phyloP scores from a whole-genome alignment of 1,284 basidiomycete genomes.

The Apiotrichum brassicae region DNA sequence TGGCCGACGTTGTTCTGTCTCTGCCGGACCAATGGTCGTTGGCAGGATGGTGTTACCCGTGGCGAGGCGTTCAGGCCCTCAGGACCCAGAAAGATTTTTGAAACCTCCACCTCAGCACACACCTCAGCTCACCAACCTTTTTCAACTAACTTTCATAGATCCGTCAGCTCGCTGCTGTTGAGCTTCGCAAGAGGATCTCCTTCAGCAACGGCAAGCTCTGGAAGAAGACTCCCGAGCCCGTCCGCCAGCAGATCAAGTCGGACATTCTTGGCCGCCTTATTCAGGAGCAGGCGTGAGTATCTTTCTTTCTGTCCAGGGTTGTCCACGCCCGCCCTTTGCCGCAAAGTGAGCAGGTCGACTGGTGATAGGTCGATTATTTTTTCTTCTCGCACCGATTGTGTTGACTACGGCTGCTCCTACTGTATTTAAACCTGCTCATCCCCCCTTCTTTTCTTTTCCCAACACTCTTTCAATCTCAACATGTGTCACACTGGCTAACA shows the following conservation, averaged over 20 bases:
- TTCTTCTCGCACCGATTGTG: neutral
- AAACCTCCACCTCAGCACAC: neutral
- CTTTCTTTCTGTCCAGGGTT: too few relatives aligned
- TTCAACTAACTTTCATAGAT: constrained; percentile 53
- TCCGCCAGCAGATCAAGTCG: constrained; percentile 78
- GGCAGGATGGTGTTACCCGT: neutral
- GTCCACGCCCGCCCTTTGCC: too few relatives aligned
- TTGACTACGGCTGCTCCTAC: neutral
- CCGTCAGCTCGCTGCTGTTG: constrained; percentile 96
- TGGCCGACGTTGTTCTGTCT: too few relatives aligned
- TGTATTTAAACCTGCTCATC: too few relatives aligned
- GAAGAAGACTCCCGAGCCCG: constrained; percentile 63
- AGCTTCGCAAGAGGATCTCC: constrained; percentile 85
- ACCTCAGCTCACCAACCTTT: neutral
- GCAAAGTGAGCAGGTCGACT: too few relatives aligned
- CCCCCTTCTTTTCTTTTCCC: neutral
- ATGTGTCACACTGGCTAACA: too few relatives aligned
- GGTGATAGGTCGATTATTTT: neutral
- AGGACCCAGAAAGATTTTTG: constrained; percentile 1
- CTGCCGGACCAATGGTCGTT: neutral
- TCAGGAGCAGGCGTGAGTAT: constrained; percentile 65
- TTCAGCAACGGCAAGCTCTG: constrained; percentile 78
- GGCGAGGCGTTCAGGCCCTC: neutral
- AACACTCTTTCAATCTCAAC: too few relatives aligned
- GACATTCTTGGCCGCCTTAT: constrained; percentile 76